These are phyloP conservation scores for Paracoccidioides brasiliensis DNA, from an alignment of 2,329 filamentous ascomycete species.

Conservation along the genomic window DNA sequence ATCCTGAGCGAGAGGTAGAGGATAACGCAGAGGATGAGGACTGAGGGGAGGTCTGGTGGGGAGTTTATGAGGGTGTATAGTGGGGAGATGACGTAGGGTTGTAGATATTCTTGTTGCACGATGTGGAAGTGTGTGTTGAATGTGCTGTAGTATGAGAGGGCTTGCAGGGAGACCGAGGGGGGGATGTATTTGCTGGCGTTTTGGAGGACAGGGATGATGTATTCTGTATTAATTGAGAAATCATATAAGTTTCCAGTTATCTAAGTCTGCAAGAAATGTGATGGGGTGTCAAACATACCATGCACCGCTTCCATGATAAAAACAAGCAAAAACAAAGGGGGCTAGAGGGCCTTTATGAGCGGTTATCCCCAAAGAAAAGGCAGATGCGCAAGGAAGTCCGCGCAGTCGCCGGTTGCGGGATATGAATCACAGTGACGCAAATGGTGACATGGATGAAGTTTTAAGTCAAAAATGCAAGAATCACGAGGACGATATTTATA, in stretches of 20 bases:
- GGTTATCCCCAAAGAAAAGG: not conserved
- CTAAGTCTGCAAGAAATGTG: not conserved
- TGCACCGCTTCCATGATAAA: conserved; percentile 8
- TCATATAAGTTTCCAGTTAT: too few relatives aligned
- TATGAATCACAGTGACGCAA: too few relatives aligned
- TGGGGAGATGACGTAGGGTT: conserved; percentile 37
- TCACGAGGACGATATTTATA: too few relatives aligned
- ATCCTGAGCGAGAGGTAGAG: conserved; percentile 53
- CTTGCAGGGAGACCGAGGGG: conserved; percentile 11
- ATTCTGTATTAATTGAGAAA: conserved; percentile 7
- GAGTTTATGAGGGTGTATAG: conserved; percentile 23
- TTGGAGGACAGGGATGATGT: conserved; percentile 12
- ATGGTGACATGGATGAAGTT: too few relatives aligned
- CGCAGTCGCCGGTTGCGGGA: not conserved
- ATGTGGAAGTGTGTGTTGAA: conserved; percentile 11
- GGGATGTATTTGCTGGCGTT: conserved; percentile 8
- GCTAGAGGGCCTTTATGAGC: not conserved
- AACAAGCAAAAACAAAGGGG: not conserved
- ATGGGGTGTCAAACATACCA: conserved; percentile 4
- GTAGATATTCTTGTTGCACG: conserved; percentile 28
- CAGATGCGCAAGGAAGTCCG: not conserved
- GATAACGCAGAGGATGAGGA: conserved; percentile 42
- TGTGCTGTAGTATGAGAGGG: conserved; percentile 11
- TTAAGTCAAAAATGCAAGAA: too few relatives aligned
- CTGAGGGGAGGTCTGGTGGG: conserved; percentile 24